Evolutionary conservation across 2,329 filamentous ascomycete genomes (phyloP).

Genomic region (Scytalidium lignicola): DNA sequence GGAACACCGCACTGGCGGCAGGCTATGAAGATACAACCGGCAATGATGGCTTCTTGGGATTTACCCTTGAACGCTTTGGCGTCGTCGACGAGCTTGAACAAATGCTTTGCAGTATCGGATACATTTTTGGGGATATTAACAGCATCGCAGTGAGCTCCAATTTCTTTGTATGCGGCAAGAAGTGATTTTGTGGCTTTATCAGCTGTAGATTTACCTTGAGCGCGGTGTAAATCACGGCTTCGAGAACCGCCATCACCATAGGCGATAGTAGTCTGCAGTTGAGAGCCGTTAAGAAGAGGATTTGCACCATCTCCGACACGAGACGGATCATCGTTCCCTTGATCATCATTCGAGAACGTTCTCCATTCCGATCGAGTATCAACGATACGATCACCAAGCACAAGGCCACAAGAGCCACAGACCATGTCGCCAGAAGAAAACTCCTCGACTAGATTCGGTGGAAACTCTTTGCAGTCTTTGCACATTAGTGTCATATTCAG

Average conservation of each 20-base stretch:
- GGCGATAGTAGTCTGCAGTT: constrained; percentile 83
- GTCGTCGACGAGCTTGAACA: constrained; percentile 93
- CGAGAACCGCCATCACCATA: constrained; percentile 70
- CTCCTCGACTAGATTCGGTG: constrained; percentile 91
- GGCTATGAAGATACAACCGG: constrained; percentile 95
- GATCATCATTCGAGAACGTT: constrained; percentile 97
- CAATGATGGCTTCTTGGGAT: constrained; percentile 86
- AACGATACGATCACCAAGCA: constrained; percentile 85
- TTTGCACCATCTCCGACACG: constrained; percentile 96
- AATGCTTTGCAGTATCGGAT: constrained; percentile 84
- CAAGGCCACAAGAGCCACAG: constrained; percentile 85
- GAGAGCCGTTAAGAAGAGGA: constrained; percentile 81
- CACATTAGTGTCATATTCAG: constrained; percentile 82
- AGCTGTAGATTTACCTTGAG: constrained; percentile 73
- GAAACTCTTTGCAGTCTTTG: constrained; percentile 83
- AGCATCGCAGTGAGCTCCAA: constrained; percentile 79
- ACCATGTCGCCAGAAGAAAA: constrained; percentile 90
- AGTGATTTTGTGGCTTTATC: constrained; percentile 82
- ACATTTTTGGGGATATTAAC: constrained; percentile 77
- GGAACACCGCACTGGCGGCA: constrained; percentile 84
- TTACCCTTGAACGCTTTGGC: constrained; percentile 94
- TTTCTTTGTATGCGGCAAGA: constrained; percentile 80
- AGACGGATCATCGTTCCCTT: constrained; percentile 91
- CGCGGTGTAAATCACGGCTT: constrained; percentile 71
- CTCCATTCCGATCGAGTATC: constrained; percentile 98